Evolutionary conservation across 768 basidiomycete species (phyloP).

Genomic region (Mycena capillaripes): DNA sequence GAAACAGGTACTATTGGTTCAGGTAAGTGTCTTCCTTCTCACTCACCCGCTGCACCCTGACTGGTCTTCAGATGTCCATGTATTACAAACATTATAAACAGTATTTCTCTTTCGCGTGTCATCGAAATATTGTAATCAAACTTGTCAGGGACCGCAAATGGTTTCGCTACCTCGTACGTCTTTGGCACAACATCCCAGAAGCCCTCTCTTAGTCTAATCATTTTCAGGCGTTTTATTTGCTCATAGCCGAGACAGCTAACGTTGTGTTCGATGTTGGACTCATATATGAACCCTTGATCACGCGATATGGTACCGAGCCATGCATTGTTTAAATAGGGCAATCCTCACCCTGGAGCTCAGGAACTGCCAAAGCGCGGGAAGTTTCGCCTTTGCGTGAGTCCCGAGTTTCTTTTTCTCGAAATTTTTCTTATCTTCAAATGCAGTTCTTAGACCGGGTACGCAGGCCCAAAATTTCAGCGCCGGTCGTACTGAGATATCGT

Average conservation of each 20-base stretch:
- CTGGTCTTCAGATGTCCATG: conserved; percentile 1
- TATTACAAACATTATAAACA: conserved; percentile 24
- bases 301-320: conserved; percentile 22
- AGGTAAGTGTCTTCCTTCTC: background rate
- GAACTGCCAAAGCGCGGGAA: background rate
- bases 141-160: conserved; percentile 17
- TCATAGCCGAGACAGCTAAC: conserved; percentile 35
- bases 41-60: background rate
- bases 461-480: background rate
- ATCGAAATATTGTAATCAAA: background rate
- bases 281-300: conserved; percentile 35
- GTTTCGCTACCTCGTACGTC: conserved; percentile 17
- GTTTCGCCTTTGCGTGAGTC: conserved; percentile 21
- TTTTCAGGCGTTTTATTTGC: conserved; percentile 30
- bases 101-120: background rate
- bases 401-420: background rate
- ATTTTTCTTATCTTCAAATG: background rate
- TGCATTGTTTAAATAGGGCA: background rate
- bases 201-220: background rate
- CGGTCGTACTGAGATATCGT: background rate
- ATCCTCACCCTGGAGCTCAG: background rate
- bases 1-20: conserved; percentile 19
- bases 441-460: conserved; percentile 30
- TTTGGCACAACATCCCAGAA: background rate
- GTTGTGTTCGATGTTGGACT: conserved; percentile 30